phyloP scores from a whole-genome alignment of 108 stramenopile species.

The Cyclostephanos tholiformis region DNA sequence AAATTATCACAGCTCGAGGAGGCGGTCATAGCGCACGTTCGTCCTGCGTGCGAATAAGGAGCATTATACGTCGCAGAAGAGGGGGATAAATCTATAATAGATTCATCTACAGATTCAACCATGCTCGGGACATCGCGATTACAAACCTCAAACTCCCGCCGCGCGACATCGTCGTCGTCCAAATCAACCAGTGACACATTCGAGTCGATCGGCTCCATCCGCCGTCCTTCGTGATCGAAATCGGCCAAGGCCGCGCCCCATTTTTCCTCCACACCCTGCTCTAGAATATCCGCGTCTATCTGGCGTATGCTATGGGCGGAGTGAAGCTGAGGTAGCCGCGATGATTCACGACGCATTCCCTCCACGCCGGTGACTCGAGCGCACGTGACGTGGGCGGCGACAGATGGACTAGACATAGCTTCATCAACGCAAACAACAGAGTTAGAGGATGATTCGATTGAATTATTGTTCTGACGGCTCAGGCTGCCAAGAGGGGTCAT shows the following conservation, averaged over 20 bases:
- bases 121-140: background rate
- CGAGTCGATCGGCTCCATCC: slow-evolving; percentile 23
- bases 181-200: slow-evolving; percentile 15
- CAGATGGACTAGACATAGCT: background rate
- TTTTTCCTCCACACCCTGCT: slow-evolving; percentile 49
- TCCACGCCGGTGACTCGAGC: background rate
- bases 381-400: background rate
- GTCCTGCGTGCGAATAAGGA: background rate
- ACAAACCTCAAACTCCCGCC: background rate
- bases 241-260: slow-evolving; percentile 24
- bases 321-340: slow-evolving; percentile 10
- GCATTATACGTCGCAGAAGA: background rate
- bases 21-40: background rate
- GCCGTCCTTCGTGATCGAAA: slow-evolving; percentile 36
- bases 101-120: slow-evolving; percentile 7
- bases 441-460: background rate
- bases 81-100: background rate
- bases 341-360: background rate
- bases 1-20: slow-evolving; percentile 8
- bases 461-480: background rate
- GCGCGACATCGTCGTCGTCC: background rate
- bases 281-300: slow-evolving; percentile 47
- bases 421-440: background rate
- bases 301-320: slow-evolving; percentile 21
- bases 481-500: slow-evolving; percentile 1